Base-by-base conservation (phyloP, 345 rosid species). In the Schrenkiella parvula region DNA sequence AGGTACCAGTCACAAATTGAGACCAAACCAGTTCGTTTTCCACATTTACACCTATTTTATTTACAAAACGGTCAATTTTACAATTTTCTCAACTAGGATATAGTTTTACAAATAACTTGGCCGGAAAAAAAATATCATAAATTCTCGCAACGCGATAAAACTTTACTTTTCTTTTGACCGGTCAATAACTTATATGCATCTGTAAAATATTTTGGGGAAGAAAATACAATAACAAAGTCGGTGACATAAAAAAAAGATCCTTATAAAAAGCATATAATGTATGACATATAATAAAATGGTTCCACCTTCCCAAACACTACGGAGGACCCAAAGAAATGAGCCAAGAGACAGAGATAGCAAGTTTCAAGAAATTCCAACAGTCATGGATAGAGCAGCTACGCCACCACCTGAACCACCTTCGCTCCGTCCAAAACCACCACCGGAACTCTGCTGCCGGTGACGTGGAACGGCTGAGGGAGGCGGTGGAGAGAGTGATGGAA, bases 351-450 rank as follows among this genome's bases (percentile, higher is more conserved):
- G 77, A 34, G 15, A 46, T 46, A 53, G 31, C 57, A 39, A 61
- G 74, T 66, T 87, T 90, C 83, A 63, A 67, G 78, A 74, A 61
- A 7, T 87, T 88, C 78, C 85, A 88, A 78, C 51, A 74, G 48
- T 73, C 80, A 23, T 90, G 97, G 97, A 43, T 79, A 31, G 88
- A 82, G 43, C 87, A 85, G 48, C 84, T 89, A 39, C 80, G 73
- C 67, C 86, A 70, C 15, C 81, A 80, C 60, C 78, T 85, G 10
- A 64, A 56, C 75, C 88, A 90, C 69, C 86, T 87, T 17, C 70
- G 80, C 52, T 61, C 84, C 22, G 82, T 76, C n/a, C 82, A 80
- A 4, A 72, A 68, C 5, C 84, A 85, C 5, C 52, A 54, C 71
- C 80, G 86, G 4, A 64, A 77, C 61, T 77, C 73, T n/a, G 31